Percentiles rank a stretch among this genome's conserved stretches.
Evolutionary conservation across 2,329 filamentous ascomycete species (phyloP).

Genomic region (Arthrobotrys musiformis): DNA sequence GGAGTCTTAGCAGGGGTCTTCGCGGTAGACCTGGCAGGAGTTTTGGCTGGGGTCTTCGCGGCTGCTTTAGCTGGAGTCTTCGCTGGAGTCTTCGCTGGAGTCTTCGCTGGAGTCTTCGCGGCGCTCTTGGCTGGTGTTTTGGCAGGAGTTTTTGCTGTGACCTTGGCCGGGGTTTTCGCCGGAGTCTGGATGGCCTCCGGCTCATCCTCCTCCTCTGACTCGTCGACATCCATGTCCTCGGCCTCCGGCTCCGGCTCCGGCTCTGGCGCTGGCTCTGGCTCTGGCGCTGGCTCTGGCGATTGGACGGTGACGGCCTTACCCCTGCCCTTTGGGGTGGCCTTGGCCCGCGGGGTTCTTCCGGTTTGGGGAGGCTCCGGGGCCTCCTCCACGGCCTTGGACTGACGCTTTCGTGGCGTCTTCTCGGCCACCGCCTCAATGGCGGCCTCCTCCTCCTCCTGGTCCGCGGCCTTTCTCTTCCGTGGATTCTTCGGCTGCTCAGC

Average conservation of each 20-base stretch:
- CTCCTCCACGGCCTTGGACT: constrained; percentile 14
- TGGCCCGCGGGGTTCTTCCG: constrained; percentile 16
- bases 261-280: too few relatives aligned
- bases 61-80: constrained; percentile 57
- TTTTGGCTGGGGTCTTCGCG: constrained; percentile 56
- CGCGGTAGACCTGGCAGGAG: constrained; percentile 55
- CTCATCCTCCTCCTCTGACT: constrained; percentile 31
- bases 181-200: constrained; percentile 40
- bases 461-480: constrained; percentile 30
- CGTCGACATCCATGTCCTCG: not conserved
- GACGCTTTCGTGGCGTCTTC: constrained; percentile 56
- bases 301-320: constrained; percentile 6
- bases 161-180: constrained; percentile 56
- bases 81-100: constrained; percentile 54
- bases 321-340: constrained; percentile 16
- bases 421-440: constrained; percentile 59
- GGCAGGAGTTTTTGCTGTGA: constrained; percentile 55
- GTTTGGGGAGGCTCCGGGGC: constrained; percentile 17
- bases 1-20: constrained; percentile 56
- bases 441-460: constrained; percentile 29
- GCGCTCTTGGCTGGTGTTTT: constrained; percentile 50
- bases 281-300: not conserved
- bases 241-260: constrained; percentile 1
- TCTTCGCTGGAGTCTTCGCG: constrained; percentile 56
- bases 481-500: constrained; percentile 19